Conservation (phyloP, 1,284 basidiomycete genomes). For the Chiua sp. region DNA sequence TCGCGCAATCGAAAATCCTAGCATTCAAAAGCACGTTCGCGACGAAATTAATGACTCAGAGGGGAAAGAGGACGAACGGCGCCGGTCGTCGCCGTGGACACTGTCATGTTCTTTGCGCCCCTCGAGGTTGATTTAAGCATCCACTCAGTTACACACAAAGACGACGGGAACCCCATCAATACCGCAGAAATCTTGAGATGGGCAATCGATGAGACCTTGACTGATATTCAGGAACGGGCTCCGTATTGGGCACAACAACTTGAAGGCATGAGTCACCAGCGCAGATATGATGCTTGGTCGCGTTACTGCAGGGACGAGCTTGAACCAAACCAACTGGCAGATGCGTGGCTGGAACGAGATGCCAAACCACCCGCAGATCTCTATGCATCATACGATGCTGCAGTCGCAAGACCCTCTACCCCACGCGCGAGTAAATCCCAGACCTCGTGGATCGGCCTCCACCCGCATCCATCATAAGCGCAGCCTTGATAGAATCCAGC, state of each 20-base stretch:
- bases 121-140: slow-evolving; percentile 47
- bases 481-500: slow-evolving; percentile 79
- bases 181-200: slow-evolving; percentile 45
- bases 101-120: slow-evolving; percentile 53
- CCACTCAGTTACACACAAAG: slow-evolving; percentile 28
- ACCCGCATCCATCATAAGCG: slow-evolving; percentile 85
- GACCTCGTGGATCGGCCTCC: slow-evolving; percentile 32
- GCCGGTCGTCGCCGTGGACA: slow-evolving; percentile 51
- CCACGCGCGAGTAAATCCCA: slow-evolving; percentile 43
- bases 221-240: slow-evolving; percentile 42
- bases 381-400: slow-evolving; percentile 26
- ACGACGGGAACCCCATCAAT: slow-evolving; percentile 14
- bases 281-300: slow-evolving; percentile 38
- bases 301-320: slow-evolving; percentile 13
- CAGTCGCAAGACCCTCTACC: slow-evolving; percentile 40
- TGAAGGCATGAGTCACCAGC: slow-evolving; percentile 47
- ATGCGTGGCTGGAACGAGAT: slow-evolving; percentile 41
- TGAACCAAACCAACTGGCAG: slow-evolving; percentile 15
- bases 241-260: slow-evolving; percentile 51
- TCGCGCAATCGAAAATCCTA: slow-evolving; percentile 29
- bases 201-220: slow-evolving; percentile 48
- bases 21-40: slow-evolving; percentile 40
- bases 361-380: slow-evolving; percentile 41
- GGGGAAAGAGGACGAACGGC: slow-evolving; percentile 38
- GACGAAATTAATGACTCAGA: slow-evolving; percentile 34